phyloP scores from a whole-genome alignment of 2,329 filamentous ascomycete species.

The Mycogone perniciosa region DNA sequence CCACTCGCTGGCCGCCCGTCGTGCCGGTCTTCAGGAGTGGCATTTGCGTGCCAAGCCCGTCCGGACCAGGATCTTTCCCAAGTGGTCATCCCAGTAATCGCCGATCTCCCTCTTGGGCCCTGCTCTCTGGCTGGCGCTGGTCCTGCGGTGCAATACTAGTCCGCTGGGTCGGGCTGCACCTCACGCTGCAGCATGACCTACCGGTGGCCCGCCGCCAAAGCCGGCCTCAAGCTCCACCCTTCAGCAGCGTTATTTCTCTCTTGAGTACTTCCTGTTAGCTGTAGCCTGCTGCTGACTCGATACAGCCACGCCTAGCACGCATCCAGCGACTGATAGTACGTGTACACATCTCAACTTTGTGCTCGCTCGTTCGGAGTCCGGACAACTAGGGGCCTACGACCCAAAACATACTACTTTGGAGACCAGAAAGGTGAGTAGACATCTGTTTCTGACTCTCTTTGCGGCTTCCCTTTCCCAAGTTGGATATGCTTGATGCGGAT shows the following conservation, averaged over 20 bases:
- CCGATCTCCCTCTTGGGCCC: slow-evolving; percentile 8
- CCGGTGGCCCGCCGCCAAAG: slow-evolving; percentile 12
- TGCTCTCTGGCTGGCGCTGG: slow-evolving; percentile 2
- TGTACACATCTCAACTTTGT: too few species aligned
- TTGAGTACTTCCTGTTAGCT: neutral
- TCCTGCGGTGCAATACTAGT: slow-evolving; percentile 8
- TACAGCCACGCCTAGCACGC: slow-evolving; percentile 7
- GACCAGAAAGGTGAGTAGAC: neutral
- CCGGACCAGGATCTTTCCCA: neutral
- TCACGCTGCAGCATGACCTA: slow-evolving; percentile 1
- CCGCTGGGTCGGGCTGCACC: neutral
- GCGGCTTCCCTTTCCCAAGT: neutral
- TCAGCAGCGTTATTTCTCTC: slow-evolving; percentile 3
- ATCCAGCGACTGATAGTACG: neutral
- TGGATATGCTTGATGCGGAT: slow-evolving; percentile 2
- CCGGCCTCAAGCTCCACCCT: slow-evolving; percentile 4
- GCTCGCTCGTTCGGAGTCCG: too few species aligned
- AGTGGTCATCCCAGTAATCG: slow-evolving; percentile 9
- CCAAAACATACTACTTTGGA: neutral
- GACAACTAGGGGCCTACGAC: neutral
- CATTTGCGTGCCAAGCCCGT: slow-evolving; percentile 9
- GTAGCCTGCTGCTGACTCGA: neutral
- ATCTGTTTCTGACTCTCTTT: neutral
- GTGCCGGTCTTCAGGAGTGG: slow-evolving; percentile 10
- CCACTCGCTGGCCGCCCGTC: neutral